Conservation (phyloP, 345 rosid genomes). For the Hibiscus trionum region DNA sequence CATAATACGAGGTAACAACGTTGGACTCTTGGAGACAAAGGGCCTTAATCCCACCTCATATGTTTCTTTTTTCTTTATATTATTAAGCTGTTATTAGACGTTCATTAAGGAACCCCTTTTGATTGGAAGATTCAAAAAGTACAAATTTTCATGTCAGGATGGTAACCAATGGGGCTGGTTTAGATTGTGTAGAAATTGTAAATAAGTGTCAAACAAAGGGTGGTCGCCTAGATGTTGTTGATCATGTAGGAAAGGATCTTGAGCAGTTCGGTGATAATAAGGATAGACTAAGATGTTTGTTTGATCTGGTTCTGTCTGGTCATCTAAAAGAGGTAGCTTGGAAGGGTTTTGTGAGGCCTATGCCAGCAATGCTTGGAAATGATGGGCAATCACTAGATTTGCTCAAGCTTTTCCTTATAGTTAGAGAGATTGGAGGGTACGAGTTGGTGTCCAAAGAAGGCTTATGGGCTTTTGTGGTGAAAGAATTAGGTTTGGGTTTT, state of each 20-base stretch:
- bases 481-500: conserved; percentile 42
- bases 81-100: neutral
- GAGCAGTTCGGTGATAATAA: conserved; percentile 22
- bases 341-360: conserved; percentile 37
- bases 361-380: conserved; percentile 42
- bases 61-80: neutral
- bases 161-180: conserved; percentile 27
- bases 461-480: conserved; percentile 45
- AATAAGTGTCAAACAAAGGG: conserved; percentile 9
- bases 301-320: conserved; percentile 45
- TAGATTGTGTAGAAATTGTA: conserved; percentile 19
- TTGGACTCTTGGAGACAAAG: neutral
- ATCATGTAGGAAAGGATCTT: conserved; percentile 15
- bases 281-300: conserved; percentile 33
- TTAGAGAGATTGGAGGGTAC: conserved; percentile 53
- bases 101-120: neutral
- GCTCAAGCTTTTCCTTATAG: conserved; percentile 53
- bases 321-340: conserved; percentile 31
- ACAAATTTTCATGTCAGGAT: neutral
- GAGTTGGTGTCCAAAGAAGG: conserved; percentile 40
- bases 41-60: neutral
- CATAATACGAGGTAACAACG: neutral
- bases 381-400: conserved; percentile 54
- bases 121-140: neutral
- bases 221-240: conserved; percentile 13